Conservation (phyloP, 2,329 filamentous ascomycete genomes). For the Fusarium goolgardi region DNA sequence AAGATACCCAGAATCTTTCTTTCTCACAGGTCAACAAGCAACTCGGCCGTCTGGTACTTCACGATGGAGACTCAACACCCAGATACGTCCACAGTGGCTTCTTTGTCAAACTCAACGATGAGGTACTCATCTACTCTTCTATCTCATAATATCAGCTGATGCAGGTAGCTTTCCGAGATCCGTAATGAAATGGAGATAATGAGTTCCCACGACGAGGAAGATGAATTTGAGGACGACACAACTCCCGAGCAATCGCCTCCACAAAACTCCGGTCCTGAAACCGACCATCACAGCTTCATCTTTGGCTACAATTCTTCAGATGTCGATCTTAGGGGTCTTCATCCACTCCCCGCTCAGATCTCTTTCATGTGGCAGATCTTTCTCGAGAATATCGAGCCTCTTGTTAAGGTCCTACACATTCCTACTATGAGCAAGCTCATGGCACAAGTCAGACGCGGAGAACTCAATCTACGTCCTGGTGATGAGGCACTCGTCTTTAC, state of each 20-base stretch:
- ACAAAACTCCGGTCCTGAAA: slow-evolving; percentile 5
- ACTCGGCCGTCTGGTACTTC: slow-evolving; percentile 72
- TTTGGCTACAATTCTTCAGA: slow-evolving; percentile 36
- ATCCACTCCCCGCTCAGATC: slow-evolving; percentile 27
- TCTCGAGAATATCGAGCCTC: slow-evolving; percentile 37
- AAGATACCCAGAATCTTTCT: slow-evolving; percentile 55
- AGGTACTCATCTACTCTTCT: slow-evolving; percentile 59
- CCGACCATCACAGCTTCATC: slow-evolving; percentile 39
- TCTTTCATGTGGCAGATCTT: slow-evolving; percentile 40
- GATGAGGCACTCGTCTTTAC: slow-evolving; percentile 39
- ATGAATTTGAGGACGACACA: slow-evolving; percentile 27
- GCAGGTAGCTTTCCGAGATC: slow-evolving; percentile 29
- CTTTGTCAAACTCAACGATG: slow-evolving; percentile 79
- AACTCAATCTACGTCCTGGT: slow-evolving; percentile 29
- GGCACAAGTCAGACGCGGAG: slow-evolving; percentile 27
- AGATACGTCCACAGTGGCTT: slow-evolving; percentile 81
- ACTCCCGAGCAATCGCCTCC: slow-evolving; percentile 37
- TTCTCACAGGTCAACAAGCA: slow-evolving; percentile 49
- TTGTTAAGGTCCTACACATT: slow-evolving; percentile 37
- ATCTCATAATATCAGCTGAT: neutral
- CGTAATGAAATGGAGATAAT: slow-evolving; percentile 34
- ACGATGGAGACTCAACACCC: slow-evolving; percentile 73
- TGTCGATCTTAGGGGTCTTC: slow-evolving; percentile 24
- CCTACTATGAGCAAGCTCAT: slow-evolving; percentile 38
- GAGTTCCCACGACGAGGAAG: slow-evolving; percentile 26